Conservation (phyloP, 176 grass and related monocot genomes). For the Aegilops umbellulata region DNA sequence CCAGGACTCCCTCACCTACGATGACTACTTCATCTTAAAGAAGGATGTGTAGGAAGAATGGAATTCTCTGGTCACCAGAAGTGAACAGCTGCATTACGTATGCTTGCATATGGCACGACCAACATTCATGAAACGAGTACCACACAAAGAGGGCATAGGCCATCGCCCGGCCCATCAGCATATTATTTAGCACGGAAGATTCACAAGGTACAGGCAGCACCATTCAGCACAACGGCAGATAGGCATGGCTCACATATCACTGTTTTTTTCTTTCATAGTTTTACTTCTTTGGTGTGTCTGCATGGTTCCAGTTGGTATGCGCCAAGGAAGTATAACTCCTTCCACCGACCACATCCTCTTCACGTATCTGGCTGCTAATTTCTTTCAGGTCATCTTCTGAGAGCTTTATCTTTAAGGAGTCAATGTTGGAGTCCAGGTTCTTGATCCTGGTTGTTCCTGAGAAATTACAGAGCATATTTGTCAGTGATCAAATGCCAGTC, state of each 20-base stretch:
- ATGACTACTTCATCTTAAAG: no score
- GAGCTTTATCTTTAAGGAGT: constrained; percentile 54
- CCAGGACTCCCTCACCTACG: no score
- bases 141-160: no score
- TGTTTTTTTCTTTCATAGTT: background rate
- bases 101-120: no score
- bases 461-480: background rate
- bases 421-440: constrained; percentile 68
- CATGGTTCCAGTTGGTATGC: constrained; percentile 34
- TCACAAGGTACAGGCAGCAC: background rate
- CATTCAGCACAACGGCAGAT: background rate
- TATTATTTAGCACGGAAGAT: background rate
- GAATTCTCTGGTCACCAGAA: no score
- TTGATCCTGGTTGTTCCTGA: constrained; percentile 72
- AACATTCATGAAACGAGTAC: no score
- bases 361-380: constrained; percentile 42
- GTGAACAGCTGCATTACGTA: no score
- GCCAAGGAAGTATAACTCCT: constrained; percentile 38
- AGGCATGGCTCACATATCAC: background rate
- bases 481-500: constrained; percentile 19
- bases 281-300: constrained; percentile 55
- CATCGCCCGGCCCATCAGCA: no score
- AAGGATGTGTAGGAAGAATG: no score
- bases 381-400: constrained; percentile 54
- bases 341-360: constrained; percentile 54